Percentiles rank a stretch among this genome's conserved stretches.
These are phyloP conservation scores for Saccharomyces pastorianus DNA, from an alignment of 1,139 yeast species.

Conservation along the genomic window DNA sequence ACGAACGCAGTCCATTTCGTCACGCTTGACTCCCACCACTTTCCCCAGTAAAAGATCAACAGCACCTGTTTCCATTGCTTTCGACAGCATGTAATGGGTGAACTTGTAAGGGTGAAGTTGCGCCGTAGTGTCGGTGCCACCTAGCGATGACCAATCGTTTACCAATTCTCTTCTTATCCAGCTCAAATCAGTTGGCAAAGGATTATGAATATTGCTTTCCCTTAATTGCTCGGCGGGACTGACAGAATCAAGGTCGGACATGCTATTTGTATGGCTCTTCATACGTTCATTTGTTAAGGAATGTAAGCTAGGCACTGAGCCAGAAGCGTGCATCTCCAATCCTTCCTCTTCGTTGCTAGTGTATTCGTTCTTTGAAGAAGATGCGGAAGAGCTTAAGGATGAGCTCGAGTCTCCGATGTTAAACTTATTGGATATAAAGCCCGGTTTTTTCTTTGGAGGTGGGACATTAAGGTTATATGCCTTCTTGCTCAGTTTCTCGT, in stretches of 20 bases:
- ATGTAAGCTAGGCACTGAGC: background rate
- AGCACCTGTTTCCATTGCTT: slow-evolving; percentile 76
- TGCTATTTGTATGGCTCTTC: background rate
- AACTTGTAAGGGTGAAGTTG: slow-evolving; percentile 95
- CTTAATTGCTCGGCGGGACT: background rate
- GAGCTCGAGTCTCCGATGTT: slow-evolving; percentile 4
- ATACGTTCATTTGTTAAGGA: background rate
- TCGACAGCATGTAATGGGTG: slow-evolving; percentile 69
- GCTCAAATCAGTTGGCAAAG: slow-evolving; percentile 63
- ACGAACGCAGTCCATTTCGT: slow-evolving; percentile 49
- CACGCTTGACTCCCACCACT: slow-evolving; percentile 56
- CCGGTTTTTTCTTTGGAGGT: slow-evolving; percentile 11
- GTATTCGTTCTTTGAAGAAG: slow-evolving; percentile 2
- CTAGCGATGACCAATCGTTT: slow-evolving; percentile 69
- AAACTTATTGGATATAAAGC: slow-evolving; percentile 5
- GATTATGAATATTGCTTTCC: slow-evolving; percentile 28
- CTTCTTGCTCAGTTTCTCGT: slow-evolving; percentile 2
- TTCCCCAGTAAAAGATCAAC: slow-evolving; percentile 79
- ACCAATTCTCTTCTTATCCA: slow-evolving; percentile 72
- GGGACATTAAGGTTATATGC: slow-evolving; percentile 9
- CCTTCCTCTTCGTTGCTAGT: slow-evolving; percentile 1
- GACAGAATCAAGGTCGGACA: background rate
- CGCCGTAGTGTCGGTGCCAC: slow-evolving; percentile 84
- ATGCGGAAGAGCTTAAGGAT: slow-evolving; percentile 6
- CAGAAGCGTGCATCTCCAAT: background rate